These are phyloP conservation scores for Phoenix dactylifera DNA, from an alignment of 176 grass and related monocot species.

Conservation along the genomic window DNA sequence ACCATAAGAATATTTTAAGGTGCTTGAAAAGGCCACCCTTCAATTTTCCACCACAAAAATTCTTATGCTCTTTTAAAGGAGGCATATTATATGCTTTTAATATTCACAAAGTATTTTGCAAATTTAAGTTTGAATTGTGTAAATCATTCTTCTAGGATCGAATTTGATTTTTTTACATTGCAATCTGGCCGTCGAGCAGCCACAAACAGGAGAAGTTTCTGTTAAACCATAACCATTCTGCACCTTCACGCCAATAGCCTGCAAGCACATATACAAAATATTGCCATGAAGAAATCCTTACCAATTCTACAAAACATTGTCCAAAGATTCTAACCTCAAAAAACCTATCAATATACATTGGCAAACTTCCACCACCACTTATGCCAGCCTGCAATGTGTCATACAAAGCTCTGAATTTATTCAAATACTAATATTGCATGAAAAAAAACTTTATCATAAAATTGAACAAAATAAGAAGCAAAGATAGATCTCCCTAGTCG, in stretches of 20 bases:
- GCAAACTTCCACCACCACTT: constrained; percentile 86
- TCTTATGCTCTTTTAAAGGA: too few relatives aligned
- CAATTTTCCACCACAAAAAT: too few relatives aligned
- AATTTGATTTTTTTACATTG: constrained; percentile 49
- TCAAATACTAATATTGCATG: constrained; percentile 13
- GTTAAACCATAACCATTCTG: constrained; percentile 96
- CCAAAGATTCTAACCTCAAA: constrained; percentile 60
- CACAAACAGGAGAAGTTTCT: constrained; percentile 83
- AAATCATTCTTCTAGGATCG: not conserved
- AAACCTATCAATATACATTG: constrained; percentile 80
- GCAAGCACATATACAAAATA: constrained; percentile 26
- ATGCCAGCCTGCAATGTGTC: constrained; percentile 77
- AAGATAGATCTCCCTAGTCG: too few relatives aligned
- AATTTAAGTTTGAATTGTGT: not conserved
- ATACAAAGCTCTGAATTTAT: constrained; percentile 30
- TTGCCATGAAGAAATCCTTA: constrained; percentile 6
- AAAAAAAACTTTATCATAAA: constrained; percentile 10
- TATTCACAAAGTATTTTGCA: not conserved
- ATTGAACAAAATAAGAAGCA: constrained; percentile 3
- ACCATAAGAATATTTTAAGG: too few relatives aligned
- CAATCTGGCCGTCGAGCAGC: constrained; percentile 61
- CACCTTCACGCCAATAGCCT: constrained; percentile 86
- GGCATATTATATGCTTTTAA: too few relatives aligned
- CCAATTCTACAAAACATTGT: not conserved
- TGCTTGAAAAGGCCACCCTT: too few relatives aligned